Percentiles rank a stretch among this genome's conserved stretches.
These are phyloP conservation scores for Fusarium anguioides DNA, from an alignment of 2,329 filamentous ascomycete genomes.

Conservation along the genomic window DNA sequence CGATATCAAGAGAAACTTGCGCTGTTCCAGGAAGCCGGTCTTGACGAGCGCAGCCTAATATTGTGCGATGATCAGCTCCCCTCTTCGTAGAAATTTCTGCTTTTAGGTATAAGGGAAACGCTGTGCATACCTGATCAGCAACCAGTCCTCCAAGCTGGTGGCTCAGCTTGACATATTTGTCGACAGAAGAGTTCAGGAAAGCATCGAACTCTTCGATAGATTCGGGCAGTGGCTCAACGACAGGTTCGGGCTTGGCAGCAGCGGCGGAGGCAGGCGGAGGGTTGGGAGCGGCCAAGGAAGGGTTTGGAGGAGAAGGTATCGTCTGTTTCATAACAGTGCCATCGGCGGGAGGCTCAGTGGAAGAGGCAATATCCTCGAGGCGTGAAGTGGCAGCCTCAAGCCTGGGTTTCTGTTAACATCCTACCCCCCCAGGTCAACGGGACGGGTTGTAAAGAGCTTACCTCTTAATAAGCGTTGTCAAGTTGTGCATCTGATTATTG, in stretches of 20 bases:
- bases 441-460: constrained; percentile 55
- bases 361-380: constrained; percentile 93
- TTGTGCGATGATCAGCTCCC: background rate
- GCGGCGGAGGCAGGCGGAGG: constrained; percentile 46
- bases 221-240: constrained; percentile 73
- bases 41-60: constrained; percentile 63
- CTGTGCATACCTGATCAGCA: constrained; percentile 76
- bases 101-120: background rate
- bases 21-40: constrained; percentile 82
- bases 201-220: constrained; percentile 89
- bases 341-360: constrained; percentile 69
- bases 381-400: constrained; percentile 97
- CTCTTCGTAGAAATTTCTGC: background rate
- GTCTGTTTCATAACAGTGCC: constrained; percentile 58
- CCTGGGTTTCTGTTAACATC: constrained; percentile 69
- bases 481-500: constrained; percentile 89
- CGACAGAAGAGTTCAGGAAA: constrained; percentile 78
- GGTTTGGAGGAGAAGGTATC: constrained; percentile 48
- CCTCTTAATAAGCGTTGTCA: constrained; percentile 98
- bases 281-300: constrained; percentile 48
- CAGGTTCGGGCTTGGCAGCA: constrained; percentile 52
- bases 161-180: constrained; percentile 82
- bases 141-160: constrained; percentile 80
- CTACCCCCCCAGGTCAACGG: background rate
- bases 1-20: constrained; percentile 86